Base-by-base conservation (phyloP, 192 early-diverging fungal genomes). In the Pilaira anomala region DNA sequence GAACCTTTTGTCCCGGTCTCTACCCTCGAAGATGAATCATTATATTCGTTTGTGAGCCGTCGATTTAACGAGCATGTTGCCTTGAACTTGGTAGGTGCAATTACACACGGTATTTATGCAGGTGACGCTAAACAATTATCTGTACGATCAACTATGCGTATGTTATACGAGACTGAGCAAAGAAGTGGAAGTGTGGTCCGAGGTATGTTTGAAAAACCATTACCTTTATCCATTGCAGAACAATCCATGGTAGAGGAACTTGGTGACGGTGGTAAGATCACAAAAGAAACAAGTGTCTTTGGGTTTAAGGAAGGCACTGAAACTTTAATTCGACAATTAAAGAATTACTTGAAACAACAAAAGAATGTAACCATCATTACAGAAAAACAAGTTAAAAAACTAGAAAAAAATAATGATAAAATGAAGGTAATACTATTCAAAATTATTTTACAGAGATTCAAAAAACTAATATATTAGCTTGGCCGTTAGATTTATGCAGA, bases 71-170 rank as follows among this genome's bases (percentile, higher is more conserved):
- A 68, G 18, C 71, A 75, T 1, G 74, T 95, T 1, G 90, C 93
- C 41, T 80, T 92, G 56, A 90, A 90, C 45, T 62, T 98, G 64
- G 85, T 93, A 2, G 92, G 92, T 39, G 93, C 96, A 1, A 76
- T 93, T 25, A 82, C 93, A 45, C 93, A 96, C 59, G 94, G 96
- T 0, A 93, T 98, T 24, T 96, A 95, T 75, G 93, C 93, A 0
- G 93, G 93, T 0, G 91, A 98, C 66, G 80, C 81, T 1, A 87
- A 78, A 48, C 67, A 84, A 49, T 78, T 98, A n/a, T 93, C 91
- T 44, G 80, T 93, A 1, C 79, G 85, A 14, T 85, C 90, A 6
- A 84, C 88, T 2, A 76, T 97, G 48, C 84, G 82, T 46, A 73
- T 83, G 44, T 72, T 95, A 28, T 93, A 86, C 79, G 80, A 90